Evolutionary conservation across 805 yeast species (phyloP).

Genomic region (Cyberlindnera mycetangii): DNA sequence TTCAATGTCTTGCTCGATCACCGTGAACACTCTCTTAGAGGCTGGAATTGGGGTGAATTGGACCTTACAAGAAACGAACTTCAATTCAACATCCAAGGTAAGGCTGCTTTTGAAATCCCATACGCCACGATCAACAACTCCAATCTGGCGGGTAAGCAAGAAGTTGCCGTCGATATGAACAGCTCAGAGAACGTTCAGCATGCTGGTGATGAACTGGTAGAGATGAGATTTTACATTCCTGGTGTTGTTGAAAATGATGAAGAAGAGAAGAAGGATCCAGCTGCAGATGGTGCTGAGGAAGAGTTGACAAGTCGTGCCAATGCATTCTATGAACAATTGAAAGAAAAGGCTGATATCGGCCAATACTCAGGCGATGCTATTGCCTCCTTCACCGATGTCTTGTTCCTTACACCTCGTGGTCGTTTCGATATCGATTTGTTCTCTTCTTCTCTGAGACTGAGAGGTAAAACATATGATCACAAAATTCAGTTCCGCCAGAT

Average conservation of each 20-base stretch:
- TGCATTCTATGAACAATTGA: constrained; percentile 84
- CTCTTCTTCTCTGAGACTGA: constrained; percentile 76
- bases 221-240: constrained; percentile 89
- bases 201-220: constrained; percentile 95
- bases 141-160: constrained; percentile 87
- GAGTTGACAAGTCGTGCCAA: constrained; percentile 70
- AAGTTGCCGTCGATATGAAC: constrained; percentile 86
- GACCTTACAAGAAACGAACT: constrained; percentile 92
- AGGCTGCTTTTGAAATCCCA: constrained; percentile 91
- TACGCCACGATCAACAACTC: constrained; percentile 77
- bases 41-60: constrained; percentile 98
- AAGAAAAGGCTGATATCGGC: constrained; percentile 92
- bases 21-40: constrained; percentile 89
- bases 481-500: constrained; percentile 88
- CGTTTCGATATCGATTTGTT: constrained; percentile 97
- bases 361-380: constrained; percentile 93
- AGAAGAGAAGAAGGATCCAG: constrained; percentile 7
- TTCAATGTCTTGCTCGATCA: constrained; percentile 73
- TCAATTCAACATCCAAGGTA: constrained; percentile 78
- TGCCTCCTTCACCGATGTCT: constrained; percentile 85
- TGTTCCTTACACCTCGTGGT: constrained; percentile 96
- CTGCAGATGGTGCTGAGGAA: constrained; percentile 34
- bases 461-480: constrained; percentile 98
- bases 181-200: constrained; percentile 49
- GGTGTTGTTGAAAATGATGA: constrained; percentile 57